Evolutionary conservation across 768 basidiomycete genomes (phyloP).

Genomic region (Podaxis sp.): DNA sequence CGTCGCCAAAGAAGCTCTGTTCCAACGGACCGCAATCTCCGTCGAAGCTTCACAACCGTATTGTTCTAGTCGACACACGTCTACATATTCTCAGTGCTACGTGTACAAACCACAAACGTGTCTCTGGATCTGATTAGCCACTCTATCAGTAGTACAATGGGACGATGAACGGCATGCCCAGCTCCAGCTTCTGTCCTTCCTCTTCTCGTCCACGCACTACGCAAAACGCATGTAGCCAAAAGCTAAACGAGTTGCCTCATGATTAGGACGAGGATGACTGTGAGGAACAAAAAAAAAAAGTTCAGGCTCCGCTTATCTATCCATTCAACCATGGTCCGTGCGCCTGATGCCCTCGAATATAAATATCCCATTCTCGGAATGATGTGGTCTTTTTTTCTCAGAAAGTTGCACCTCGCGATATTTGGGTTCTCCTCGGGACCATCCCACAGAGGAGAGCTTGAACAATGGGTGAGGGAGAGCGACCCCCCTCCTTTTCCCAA

Average conservation of each 20-base stretch:
- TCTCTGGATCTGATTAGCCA: conserved; percentile 73
- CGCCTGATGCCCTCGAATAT: conserved; percentile 25
- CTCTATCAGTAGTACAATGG: conserved; percentile 36
- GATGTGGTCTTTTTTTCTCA: conserved; percentile 16
- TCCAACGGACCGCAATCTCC: conserved; percentile 3
- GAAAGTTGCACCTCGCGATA: conserved; percentile 79
- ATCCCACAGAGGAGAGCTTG: conserved; percentile 46
- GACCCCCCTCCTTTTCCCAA: conserved; percentile 50
- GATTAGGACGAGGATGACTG: conserved; percentile 14
- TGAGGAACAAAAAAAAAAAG: conserved; percentile 9
- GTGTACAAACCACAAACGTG: conserved; percentile 22
- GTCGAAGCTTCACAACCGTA: conserved; percentile 8
- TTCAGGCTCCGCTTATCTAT: conserved; percentile 20
- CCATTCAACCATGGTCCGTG: conserved; percentile 44
- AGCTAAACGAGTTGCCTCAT: conserved; percentile 2
- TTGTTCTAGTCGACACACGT: conserved; percentile 10
- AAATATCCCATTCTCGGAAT: conserved; percentile 10
- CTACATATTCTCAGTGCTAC: background rate
- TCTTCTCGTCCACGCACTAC: conserved; percentile 26
- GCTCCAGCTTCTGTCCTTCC: conserved; percentile 37
- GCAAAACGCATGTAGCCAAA: background rate
- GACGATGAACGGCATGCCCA: conserved; percentile 69
- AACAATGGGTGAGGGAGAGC: conserved; percentile 55
- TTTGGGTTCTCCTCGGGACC: conserved; percentile 51
- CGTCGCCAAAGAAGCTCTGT: background rate